These are phyloP conservation scores for Lasiosphaeria ovina DNA, from an alignment of 495 filamentous ascomycete species.

Conservation along the genomic window DNA sequence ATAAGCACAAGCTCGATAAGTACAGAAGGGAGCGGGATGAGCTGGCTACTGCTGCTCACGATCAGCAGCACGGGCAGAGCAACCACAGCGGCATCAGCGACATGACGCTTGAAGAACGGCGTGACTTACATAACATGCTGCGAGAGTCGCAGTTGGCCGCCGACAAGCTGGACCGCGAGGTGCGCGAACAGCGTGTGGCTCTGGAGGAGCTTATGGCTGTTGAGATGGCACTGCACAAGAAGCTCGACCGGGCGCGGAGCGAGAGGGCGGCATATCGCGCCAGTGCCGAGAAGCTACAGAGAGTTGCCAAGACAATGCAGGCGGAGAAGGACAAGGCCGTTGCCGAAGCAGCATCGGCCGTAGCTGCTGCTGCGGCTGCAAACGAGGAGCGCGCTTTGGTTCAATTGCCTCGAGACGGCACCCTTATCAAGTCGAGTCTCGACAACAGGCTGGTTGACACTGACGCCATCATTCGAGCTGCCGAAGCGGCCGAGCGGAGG, in stretches of 20 bases:
- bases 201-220: constrained; percentile 33
- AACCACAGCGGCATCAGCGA: constrained; percentile 27
- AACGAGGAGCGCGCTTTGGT: constrained; percentile 20
- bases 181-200: constrained; percentile 35
- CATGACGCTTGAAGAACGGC: constrained; percentile 40
- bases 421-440: constrained; percentile 2
- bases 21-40: constrained; percentile 43
- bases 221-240: constrained; percentile 38
- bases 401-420: constrained; percentile 5
- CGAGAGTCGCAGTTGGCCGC: constrained; percentile 64
- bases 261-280: constrained; percentile 46
- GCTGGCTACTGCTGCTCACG: constrained; percentile 28
- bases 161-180: constrained; percentile 44
- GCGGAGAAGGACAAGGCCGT: constrained; percentile 37
- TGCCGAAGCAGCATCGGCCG: constrained; percentile 19
- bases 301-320: constrained; percentile 38
- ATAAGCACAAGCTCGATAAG: constrained; percentile 51
- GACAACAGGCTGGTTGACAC: constrained; percentile 24
- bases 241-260: constrained; percentile 45
- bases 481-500: constrained; percentile 54
- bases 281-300: constrained; percentile 43
- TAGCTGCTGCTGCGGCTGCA: constrained; percentile 13
- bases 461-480: constrained; percentile 46
- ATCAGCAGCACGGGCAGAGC: constrained; percentile 27
- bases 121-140: constrained; percentile 67